Base-by-base conservation (phyloP, 257 asterid genomes). In the Eucommia ulmoides region DNA sequence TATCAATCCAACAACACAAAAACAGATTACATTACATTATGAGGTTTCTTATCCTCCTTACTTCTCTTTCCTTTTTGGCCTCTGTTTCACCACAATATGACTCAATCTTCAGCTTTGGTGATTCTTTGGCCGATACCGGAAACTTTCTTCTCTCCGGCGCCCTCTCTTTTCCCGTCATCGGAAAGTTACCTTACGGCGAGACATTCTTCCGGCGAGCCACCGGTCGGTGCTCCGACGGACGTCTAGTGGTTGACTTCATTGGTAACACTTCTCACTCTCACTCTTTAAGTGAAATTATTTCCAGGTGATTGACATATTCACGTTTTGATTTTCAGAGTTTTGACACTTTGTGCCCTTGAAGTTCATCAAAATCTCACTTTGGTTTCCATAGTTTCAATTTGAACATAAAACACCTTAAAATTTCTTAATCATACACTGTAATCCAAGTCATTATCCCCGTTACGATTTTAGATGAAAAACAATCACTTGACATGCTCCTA, bases 121-220 rank as follows among this genome's bases (percentile, higher is more conserved):
- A 85, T 53, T 85, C 96, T 1, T 82, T 75, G 0, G 74, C 94
- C 20, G 96, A 82, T 24, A 77, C 96, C 2, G 96, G 96, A 15
- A 85, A 85, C 26, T 73, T 80, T 56, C 77, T 83, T 41, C 75
- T 24, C 33, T 74, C 87, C n/a, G 77, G 84, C 0, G 78, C 94
- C 45, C 33, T 83, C 45, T 61, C 78, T 16, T 71, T 72, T 52
- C 89, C 89, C 17, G 94, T 76, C 65, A 83, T 78, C 26, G 84
- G 82, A 6, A 20, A 64, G 4, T 74, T 76, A 14, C 93, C 94
- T 0, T 81, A 78, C 10, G 93, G 87, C 23, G 55, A 63, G 65
- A 79, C 97, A 2, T 78, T 80, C 78, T 78, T 83, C 50, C 61
- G 35, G n/a, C 84, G 16, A 2, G 74, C 82, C 49, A 80, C 89